phyloP scores from a whole-genome alignment of 495 filamentous ascomycete genomes.

The Xylaria bambusicola region DNA sequence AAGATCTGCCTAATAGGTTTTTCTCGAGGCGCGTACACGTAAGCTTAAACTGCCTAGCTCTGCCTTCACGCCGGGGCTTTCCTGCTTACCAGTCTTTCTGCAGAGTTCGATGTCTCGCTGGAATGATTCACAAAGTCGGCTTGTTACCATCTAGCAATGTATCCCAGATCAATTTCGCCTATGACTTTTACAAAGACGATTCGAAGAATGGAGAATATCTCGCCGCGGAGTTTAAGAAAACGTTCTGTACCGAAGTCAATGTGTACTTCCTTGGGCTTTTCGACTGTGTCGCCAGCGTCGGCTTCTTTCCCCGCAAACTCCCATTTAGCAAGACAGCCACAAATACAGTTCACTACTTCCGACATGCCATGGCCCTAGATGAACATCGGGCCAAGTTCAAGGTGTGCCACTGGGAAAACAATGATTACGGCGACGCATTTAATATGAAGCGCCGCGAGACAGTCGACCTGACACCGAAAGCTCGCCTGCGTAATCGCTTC shows the following conservation, averaged over 20 bases:
- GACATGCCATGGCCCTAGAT: constrained; percentile 43
- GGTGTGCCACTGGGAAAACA: constrained; percentile 34
- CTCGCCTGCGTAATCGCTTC: not conserved
- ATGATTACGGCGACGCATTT: constrained; percentile 19
- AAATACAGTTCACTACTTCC: constrained; percentile 37
- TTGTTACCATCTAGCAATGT: constrained; percentile 38
- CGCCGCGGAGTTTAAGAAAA: constrained; percentile 41
- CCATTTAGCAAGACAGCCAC: constrained; percentile 41
- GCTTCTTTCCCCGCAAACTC: constrained; percentile 39
- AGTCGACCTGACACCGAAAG: constrained; percentile 5
- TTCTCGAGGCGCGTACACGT: constrained; percentile 44
- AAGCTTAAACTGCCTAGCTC: not conserved
- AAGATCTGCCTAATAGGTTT: constrained; percentile 44
- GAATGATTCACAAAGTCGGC: constrained; percentile 42
- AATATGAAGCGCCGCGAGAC: not conserved
- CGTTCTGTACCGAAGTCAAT: constrained; percentile 41
- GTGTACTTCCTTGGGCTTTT: constrained; percentile 44
- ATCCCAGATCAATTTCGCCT: constrained; percentile 41
- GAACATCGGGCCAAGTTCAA: constrained; percentile 45
- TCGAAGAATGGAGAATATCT: constrained; percentile 36
- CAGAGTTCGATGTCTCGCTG: constrained; percentile 22
- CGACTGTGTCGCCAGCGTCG: constrained; percentile 45
- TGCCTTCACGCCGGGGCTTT: not conserved
- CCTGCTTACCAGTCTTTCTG: constrained; percentile 25
- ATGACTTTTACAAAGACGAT: constrained; percentile 44